Conservation (phyloP, 2,329 filamentous ascomycete genomes). For the Exutisphaerella laricina region DNA sequence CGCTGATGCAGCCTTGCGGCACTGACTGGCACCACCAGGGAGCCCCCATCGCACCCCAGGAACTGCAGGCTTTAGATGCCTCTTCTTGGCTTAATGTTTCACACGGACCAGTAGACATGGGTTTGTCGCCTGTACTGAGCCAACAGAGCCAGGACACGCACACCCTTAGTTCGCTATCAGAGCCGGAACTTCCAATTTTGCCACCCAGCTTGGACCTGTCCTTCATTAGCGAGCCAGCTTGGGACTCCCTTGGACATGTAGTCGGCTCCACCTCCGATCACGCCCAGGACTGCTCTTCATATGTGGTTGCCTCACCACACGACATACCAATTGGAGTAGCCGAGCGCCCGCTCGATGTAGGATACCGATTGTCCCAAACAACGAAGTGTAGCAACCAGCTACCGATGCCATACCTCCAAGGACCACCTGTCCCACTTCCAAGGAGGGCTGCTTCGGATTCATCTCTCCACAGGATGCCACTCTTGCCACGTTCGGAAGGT, state of each 20-base stretch:
- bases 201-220: constrained; percentile 29
- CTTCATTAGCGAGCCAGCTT: constrained; percentile 24
- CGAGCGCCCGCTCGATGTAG: constrained; percentile 4
- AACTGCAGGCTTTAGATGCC: constrained; percentile 18
- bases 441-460: constrained; percentile 22
- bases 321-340: constrained; percentile 6
- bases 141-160: constrained; percentile 33
- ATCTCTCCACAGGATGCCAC: constrained; percentile 10
- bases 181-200: constrained; percentile 25
- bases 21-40: constrained; percentile 21
- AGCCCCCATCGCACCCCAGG: constrained; percentile 16
- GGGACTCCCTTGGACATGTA: constrained; percentile 17
- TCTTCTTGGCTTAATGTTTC: constrained; percentile 22
- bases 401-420: constrained; percentile 11
- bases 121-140: constrained; percentile 34
- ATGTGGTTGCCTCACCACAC: constrained; percentile 9
- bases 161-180: constrained; percentile 27
- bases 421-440: constrained; percentile 8
- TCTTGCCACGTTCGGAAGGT: constrained; percentile 10
- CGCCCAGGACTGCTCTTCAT: constrained; percentile 5
- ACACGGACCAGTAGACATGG: constrained; percentile 30
- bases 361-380: constrained; percentile 7
- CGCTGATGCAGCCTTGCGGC: constrained; percentile 20
- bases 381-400: constrained; percentile 11
- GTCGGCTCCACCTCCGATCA: constrained; percentile 11